Conservation (phyloP, 1,284 basidiomycete genomes). For the Puccinia polysora region DNA sequence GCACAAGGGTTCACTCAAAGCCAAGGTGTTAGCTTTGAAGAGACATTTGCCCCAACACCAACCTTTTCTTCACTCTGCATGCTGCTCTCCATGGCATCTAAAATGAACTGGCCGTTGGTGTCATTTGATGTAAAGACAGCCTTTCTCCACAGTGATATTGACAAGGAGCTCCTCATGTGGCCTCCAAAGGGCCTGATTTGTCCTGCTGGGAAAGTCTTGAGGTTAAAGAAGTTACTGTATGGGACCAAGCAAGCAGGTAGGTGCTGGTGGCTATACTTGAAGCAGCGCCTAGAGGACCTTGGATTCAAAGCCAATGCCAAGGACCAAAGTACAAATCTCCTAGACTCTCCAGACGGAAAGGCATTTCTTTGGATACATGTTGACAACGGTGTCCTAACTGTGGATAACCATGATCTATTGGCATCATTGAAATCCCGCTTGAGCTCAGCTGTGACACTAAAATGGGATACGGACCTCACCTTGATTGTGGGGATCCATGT, state of each 20-base stretch:
- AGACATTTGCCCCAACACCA: no score
- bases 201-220: neutral
- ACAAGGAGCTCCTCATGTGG: neutral
- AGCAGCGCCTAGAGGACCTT: neutral
- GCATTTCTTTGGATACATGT: neutral
- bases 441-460: no score
- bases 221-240: neutral
- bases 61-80: neutral
- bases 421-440: no score
- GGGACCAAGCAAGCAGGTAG: neutral
- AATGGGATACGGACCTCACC: no score
- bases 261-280: conserved; percentile 1
- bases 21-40: no score
- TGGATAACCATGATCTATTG: neutral
- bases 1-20: no score
- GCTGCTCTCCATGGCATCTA: neutral
- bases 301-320: neutral
- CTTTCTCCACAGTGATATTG: neutral
- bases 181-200: neutral
- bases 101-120: neutral
- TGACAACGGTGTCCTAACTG: neutral
- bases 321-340: neutral
- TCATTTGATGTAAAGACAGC: conserved; percentile 6
- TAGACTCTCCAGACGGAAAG: no score
- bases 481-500: no score